These are phyloP conservation scores for Boletus reticuloceps DNA, from an alignment of 768 basidiomycete genomes.

Conservation along the genomic window DNA sequence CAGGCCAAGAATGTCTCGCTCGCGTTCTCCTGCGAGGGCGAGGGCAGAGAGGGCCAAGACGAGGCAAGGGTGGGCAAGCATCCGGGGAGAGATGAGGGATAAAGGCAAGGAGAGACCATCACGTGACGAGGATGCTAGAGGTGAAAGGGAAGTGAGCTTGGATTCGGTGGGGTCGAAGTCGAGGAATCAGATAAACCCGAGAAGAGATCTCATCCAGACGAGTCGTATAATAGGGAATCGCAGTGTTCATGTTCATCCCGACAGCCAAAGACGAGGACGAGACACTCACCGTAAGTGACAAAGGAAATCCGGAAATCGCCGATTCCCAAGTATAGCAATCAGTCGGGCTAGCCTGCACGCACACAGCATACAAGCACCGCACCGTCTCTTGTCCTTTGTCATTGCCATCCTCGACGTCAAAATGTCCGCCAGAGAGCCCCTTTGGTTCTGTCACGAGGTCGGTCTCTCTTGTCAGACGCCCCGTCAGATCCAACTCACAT, in stretches of 20 bases:
- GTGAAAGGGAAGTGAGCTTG: too few species aligned
- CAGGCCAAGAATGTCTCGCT: conserved; percentile 16
- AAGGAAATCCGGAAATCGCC: conserved; percentile 16
- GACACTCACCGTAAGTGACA: neutral
- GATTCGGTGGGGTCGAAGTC: too few species aligned
- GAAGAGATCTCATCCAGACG: neutral
- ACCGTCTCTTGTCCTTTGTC: neutral
- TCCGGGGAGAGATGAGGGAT: too few species aligned
- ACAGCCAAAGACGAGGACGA: too few species aligned
- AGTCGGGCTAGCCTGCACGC: neutral
- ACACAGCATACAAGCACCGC: neutral
- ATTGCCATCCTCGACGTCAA: conserved; percentile 2
- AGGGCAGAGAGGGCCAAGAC: conserved; percentile 1
- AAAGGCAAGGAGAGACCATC: too few species aligned
- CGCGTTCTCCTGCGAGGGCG: neutral
- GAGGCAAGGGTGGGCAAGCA: neutral
- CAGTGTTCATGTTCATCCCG: conserved; percentile 51
- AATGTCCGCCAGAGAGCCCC: conserved; percentile 72
- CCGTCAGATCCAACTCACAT: conserved; percentile 8
- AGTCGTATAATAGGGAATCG: conserved; percentile 63
- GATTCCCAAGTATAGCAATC: neutral
- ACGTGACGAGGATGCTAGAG: too few species aligned
- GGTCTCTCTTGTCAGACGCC: conserved; percentile 4
- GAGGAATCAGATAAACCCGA: too few species aligned
- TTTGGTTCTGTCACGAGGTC: conserved; percentile 82